Percentiles rank a stretch among this genome's conserved stretches.
phyloP scores from a whole-genome alignment of 2,329 filamentous ascomycete species.

The Pseudogymnoascus sp. region DNA sequence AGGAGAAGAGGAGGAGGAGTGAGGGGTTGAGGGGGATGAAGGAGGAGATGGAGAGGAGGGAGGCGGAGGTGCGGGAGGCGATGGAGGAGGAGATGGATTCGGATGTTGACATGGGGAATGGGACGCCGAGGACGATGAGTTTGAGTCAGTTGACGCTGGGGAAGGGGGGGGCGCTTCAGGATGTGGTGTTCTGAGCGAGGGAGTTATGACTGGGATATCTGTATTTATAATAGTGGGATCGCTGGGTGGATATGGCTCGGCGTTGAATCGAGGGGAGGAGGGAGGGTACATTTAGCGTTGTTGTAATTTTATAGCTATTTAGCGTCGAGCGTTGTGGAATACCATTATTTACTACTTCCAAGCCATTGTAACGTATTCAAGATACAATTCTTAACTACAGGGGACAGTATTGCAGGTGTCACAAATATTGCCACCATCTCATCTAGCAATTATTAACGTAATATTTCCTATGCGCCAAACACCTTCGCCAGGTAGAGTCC shows the following conservation, averaged over 20 bases:
- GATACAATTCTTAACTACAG: neutral
- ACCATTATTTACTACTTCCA: neutral
- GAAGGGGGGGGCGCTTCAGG: neutral
- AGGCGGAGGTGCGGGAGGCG: neutral
- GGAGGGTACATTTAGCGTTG: neutral
- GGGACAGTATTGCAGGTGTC: neutral
- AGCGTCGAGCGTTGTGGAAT: neutral
- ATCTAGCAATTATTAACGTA: neutral
- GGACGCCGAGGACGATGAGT: slow-evolving; percentile 57
- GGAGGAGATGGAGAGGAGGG: slow-evolving; percentile 24
- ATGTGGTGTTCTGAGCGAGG: neutral
- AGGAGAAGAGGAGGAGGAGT: slow-evolving; percentile 37
- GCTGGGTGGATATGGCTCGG: neutral
- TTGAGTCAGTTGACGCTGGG: slow-evolving; percentile 52
- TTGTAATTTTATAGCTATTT: neutral
- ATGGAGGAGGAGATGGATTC: slow-evolving; percentile 13
- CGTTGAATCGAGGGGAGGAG: neutral
- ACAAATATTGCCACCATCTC: neutral
- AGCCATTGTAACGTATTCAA: neutral
- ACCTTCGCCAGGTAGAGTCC: neutral
- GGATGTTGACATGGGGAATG: slow-evolving; percentile 35
- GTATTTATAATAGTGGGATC: neutral
- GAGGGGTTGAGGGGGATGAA: slow-evolving; percentile 37
- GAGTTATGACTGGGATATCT: neutral
- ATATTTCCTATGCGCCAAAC: neutral